Evolutionary conservation across 306 rosid species (phyloP).

Genomic region (Purshia tridentata): DNA sequence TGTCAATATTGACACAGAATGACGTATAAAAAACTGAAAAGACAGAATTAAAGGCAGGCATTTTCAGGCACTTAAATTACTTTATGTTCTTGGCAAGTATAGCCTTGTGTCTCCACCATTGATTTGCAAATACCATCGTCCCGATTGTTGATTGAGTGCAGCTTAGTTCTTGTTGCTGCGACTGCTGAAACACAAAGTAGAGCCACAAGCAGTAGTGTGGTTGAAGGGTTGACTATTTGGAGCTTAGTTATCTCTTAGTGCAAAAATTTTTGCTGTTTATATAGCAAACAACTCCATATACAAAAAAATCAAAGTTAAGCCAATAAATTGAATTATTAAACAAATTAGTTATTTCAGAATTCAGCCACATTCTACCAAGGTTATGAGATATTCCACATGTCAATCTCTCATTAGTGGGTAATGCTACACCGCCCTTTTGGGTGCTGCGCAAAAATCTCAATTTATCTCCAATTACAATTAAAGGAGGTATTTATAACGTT

Average conservation of each 20-base stretch:
- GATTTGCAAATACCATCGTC: conserved; percentile 48
- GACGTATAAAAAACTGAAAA: neutral
- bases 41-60: neutral
- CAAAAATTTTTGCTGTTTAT: no score
- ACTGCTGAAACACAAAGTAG: conserved; percentile 12
- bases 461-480: no score
- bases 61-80: conserved; percentile 20
- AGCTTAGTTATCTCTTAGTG: neutral
- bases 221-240: neutral
- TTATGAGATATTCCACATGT: no score
- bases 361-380: no score
- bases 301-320: no score
- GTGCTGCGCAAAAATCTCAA: no score
- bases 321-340: no score
- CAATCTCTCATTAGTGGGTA: no score
- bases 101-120: conserved; percentile 57
- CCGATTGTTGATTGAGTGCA: neutral
- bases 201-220: neutral
- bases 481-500: no score
- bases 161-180: neutral
- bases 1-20: neutral
- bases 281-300: no score
- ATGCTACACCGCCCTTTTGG: no score
- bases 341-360: no score
- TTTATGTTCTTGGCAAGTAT: conserved; percentile 49